Conservation (phyloP, 140 eudicot genomes). For the Senecio squalidus region DNA sequence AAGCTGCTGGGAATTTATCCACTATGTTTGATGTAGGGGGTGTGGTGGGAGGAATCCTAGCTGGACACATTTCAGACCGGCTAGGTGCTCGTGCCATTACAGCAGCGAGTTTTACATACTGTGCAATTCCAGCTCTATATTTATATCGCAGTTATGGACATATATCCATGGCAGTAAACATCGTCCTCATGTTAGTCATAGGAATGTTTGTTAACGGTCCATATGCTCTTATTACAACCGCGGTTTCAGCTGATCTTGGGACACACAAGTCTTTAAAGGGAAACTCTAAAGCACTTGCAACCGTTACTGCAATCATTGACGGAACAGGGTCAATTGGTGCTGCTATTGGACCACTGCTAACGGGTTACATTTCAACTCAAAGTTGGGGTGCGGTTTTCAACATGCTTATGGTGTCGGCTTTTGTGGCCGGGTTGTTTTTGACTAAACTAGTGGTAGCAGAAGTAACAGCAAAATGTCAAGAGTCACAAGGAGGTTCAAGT, state of each 20-base stretch:
- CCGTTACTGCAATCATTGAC: conserved; percentile 87
- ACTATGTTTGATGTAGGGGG: conserved; percentile 96
- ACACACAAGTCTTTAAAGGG: conserved; percentile 80
- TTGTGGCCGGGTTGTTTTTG: conserved; percentile 80
- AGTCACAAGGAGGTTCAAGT: conserved; percentile 17
- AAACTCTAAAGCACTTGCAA: conserved; percentile 84
- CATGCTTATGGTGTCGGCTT: conserved; percentile 83
- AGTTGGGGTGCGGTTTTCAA: conserved; percentile 88
- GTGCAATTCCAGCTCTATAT: conserved; percentile 81
- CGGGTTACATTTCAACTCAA: conserved; percentile 71
- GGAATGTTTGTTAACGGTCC: conserved; percentile 97
- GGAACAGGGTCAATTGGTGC: conserved; percentile 98
- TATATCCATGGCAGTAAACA: conserved; percentile 54
- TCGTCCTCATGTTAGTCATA: conserved; percentile 56
- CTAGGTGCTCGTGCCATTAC: conserved; percentile 89
- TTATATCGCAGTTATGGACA: conserved; percentile 73
- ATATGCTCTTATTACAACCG: conserved; percentile 90
- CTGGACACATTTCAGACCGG: conserved; percentile 80
- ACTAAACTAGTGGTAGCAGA: conserved; percentile 80
- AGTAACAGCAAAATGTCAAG: conserved; percentile 48
- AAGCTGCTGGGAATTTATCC: conserved; percentile 75
- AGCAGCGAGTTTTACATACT: conserved; percentile 89
- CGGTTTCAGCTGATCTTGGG: conserved; percentile 93
- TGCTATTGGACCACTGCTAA: conserved; percentile 86
- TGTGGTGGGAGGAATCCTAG: conserved; percentile 86